Base-by-base conservation (phyloP, 768 basidiomycete species). In the Ramaria rubella region DNA sequence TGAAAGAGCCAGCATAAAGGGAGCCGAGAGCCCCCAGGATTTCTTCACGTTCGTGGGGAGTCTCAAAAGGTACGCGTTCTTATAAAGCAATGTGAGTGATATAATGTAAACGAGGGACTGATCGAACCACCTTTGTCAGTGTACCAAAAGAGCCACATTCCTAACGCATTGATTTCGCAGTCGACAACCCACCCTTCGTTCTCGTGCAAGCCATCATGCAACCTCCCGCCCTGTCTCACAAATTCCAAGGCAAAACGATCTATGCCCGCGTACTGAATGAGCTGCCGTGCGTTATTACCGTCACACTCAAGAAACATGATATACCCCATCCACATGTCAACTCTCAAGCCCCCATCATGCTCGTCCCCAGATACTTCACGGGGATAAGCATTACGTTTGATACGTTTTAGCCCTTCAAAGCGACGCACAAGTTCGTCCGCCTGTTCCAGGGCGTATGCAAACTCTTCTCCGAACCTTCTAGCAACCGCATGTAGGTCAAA, bases 301-400 rank as follows among this genome's bases (percentile, higher is more conserved):
- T 87, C 85, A 68, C 85, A 81, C 59, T 87, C 86, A 3, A 79
- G 68, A 66, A 84, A 65, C 74, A 88, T 78, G 42, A 84, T 62
- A 51, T 77, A 80, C 5, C 74, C 73, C 0, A 68, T 69, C 69
- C 77, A 78, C 21, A 88, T 72, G 66, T 79, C 73, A 21, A 69
- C 49, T 57, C 45, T 45, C 23, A 56, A 19, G 7, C 38, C 24
- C 17, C 43, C 52, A 19, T 54, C 52, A 27, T 24, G 27, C 11
- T 33, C 29, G 3, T 49, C 55, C 11, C 31, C 27, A 30, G 24
- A 19, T 5, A 23, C 5, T 3, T 34, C 9, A 33, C 26, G 29
- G 8, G 34, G 48, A n/a, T 57, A 46, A 31, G 23, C 9, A 19
- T 38, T 49, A 21, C 29, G 26, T 48, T 33, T 23, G 11, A 61